A percentile compares a stretch with the other conserved stretches of the same genome.
phyloP scores from a whole-genome alignment of 768 basidiomycete species.

The Boletellus ananas region DNA sequence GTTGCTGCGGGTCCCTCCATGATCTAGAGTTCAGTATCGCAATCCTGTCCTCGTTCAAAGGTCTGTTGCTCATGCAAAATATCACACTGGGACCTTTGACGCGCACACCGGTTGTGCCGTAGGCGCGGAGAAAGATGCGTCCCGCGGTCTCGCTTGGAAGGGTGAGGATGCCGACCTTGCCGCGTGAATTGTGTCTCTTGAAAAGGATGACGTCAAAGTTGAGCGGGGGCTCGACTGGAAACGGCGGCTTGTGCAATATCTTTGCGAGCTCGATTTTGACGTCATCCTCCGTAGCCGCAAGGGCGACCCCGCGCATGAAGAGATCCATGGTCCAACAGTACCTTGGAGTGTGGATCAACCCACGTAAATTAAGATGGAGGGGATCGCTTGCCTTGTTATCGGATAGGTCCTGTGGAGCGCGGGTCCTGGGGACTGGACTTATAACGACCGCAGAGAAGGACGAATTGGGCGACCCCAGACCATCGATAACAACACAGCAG shows the following conservation, averaged over 20 bases:
- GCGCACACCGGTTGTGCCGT: constrained; percentile 21
- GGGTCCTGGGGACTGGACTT: constrained; percentile 6
- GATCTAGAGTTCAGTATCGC: constrained; percentile 18
- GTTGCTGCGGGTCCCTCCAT: constrained; percentile 31
- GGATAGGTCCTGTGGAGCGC: constrained; percentile 5
- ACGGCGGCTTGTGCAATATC: constrained; percentile 33
- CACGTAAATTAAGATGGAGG: neutral
- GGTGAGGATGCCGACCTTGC: constrained; percentile 31
- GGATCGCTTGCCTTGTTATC: constrained; percentile 19
- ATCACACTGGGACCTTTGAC: constrained; percentile 23
- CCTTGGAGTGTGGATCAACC: neutral
- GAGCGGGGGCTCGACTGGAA: constrained; percentile 21
- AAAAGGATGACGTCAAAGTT: constrained; percentile 37
- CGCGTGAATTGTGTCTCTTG: constrained; percentile 15
- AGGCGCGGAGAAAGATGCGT: constrained; percentile 24
- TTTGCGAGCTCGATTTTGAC: constrained; percentile 32
- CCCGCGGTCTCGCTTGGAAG: constrained; percentile 23
- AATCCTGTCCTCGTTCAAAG: constrained; percentile 24
- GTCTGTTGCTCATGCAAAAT: constrained; percentile 21
- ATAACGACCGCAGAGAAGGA: constrained; percentile 6
- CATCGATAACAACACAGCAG: constrained; percentile 21
- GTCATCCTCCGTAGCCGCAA: constrained; percentile 29
- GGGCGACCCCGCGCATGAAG: constrained; percentile 31
- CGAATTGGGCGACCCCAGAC: neutral
- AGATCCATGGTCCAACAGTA: constrained; percentile 32